phyloP scores from a whole-genome alignment of 192 early-diverging fungal species.

The Entomortierella beljakovae region DNA sequence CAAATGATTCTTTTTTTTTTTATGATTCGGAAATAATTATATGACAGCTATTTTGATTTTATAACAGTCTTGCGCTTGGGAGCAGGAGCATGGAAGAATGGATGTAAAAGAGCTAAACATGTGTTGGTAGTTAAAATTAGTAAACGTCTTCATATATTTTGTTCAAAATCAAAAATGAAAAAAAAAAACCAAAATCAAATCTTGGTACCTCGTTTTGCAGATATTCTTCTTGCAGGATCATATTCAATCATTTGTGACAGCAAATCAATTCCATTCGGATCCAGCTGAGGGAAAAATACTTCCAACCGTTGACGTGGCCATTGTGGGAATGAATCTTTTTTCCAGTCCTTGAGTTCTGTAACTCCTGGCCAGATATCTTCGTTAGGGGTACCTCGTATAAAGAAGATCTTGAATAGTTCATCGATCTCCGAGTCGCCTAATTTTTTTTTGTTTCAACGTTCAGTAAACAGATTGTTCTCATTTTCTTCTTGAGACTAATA shows the following conservation, averaged over 20 bases:
- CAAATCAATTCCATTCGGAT: slow-evolving; percentile 77
- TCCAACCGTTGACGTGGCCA: slow-evolving; percentile 70
- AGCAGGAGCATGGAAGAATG: too few relatives aligned
- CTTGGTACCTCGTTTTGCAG: slow-evolving; percentile 81
- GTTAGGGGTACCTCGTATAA: slow-evolving; percentile 85
- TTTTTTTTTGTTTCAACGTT: too few relatives aligned
- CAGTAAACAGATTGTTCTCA: too few relatives aligned
- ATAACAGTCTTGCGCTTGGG: too few relatives aligned
- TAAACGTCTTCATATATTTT: too few relatives aligned
- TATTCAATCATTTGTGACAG: slow-evolving; percentile 80
- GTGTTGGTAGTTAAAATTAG: too few relatives aligned
- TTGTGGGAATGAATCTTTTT: slow-evolving; percentile 78
- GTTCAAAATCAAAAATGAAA: not conserved
- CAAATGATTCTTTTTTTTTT: too few relatives aligned
- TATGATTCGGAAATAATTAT: too few relatives aligned
- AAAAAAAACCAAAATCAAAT: too few relatives aligned
- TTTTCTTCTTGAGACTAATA: too few relatives aligned
- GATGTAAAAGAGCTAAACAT: too few relatives aligned
- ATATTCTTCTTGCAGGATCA: slow-evolving; percentile 82
- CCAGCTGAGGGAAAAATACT: slow-evolving; percentile 62
- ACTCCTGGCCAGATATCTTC: slow-evolving; percentile 84
- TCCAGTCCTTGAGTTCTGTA: slow-evolving; percentile 83
- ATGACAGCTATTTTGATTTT: too few relatives aligned
- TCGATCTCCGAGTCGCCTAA: slow-evolving; percentile 92
- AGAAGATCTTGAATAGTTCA: slow-evolving; percentile 94